Evolutionary conservation across 106 monocot genomes (phyloP).

Genomic region (Iris macrosiphon): DNA sequence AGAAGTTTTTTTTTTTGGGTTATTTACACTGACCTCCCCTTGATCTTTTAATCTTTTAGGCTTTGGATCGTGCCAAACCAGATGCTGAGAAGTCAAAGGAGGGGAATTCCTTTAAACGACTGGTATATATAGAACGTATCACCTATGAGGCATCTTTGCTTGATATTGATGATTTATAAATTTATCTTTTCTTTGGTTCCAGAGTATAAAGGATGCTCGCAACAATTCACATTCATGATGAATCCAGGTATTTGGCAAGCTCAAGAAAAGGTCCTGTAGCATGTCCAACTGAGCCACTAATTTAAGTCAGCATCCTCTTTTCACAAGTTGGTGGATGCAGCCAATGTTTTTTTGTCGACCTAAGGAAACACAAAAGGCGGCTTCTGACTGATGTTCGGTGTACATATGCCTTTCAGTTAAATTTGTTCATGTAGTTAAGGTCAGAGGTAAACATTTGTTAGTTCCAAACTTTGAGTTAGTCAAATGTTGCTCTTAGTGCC

Average conservation of each 20-base stretch:
- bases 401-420: too few species aligned
- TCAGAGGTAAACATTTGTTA: too few species aligned
- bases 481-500: too few species aligned
- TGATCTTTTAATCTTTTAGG: conserved; percentile 17
- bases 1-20: background rate
- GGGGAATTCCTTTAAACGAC: conserved; percentile 57
- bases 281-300: too few species aligned
- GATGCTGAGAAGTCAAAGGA: conserved; percentile 49
- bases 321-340: too few species aligned
- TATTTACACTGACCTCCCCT: background rate
- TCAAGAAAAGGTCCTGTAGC: too few species aligned
- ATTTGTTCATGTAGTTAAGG: too few species aligned
- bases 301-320: too few species aligned
- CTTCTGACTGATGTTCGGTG: too few species aligned
- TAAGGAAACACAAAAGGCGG: too few species aligned
- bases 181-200: background rate
- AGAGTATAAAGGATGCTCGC: conserved; percentile 35
- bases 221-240: conserved; percentile 18
- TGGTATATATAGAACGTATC: conserved; percentile 43
- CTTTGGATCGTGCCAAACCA: conserved; percentile 75
- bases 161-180: background rate
- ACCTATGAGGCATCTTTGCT: background rate
- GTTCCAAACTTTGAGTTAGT: too few species aligned
- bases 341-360: too few species aligned
- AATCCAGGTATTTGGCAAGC: background rate